Percentiles rank a stretch among this genome's conserved stretches.
Evolutionary conservation across 371 early-diverging fungal genomes (phyloP).

Genomic region (Rhizopus stolonifer): DNA sequence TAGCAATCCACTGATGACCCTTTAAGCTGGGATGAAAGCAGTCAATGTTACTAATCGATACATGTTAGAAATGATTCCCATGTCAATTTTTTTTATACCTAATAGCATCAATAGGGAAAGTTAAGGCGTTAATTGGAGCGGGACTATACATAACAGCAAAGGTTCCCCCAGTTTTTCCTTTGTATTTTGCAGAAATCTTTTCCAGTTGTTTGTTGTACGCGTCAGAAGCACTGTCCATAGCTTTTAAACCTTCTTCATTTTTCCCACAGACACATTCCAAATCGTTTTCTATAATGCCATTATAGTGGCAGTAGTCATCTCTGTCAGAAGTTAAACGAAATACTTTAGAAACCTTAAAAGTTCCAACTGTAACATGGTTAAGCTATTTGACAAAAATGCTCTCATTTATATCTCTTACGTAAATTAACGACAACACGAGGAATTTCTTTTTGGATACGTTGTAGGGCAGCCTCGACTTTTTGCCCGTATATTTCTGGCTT

Average conservation of each 20-base stretch:
- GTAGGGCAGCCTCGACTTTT: slow-evolving; percentile 17
- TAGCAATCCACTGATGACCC: slow-evolving; percentile 25
- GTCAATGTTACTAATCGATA: slow-evolving; percentile 15
- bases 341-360: slow-evolving; percentile 12
- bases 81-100: slow-evolving; percentile 8
- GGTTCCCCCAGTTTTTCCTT: slow-evolving; percentile 1
- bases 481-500: slow-evolving; percentile 16
- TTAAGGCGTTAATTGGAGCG: slow-evolving; percentile 11
- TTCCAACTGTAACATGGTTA: too few relatives aligned
- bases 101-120: slow-evolving; percentile 19
- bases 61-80: not conserved
- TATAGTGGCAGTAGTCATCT: slow-evolving; percentile 5
- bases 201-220: slow-evolving; percentile 11
- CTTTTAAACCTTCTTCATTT: not conserved
- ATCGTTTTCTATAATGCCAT: slow-evolving; percentile 1
- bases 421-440: slow-evolving; percentile 11
- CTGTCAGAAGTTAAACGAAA: slow-evolving; percentile 3
- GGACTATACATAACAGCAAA: slow-evolving; percentile 25
- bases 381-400: too few relatives aligned
- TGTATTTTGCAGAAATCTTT: slow-evolving; percentile 15
- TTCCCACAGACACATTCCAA: slow-evolving; percentile 9
- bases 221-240: not conserved
- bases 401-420: slow-evolving; percentile 4
- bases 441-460: slow-evolving; percentile 15
- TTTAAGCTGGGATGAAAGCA: slow-evolving; percentile 21